Percentiles rank a stretch among this genome's conserved stretches.
Conservation (phyloP, 352 stramenopile species). For the Elongisporangium anandrum region DNA sequence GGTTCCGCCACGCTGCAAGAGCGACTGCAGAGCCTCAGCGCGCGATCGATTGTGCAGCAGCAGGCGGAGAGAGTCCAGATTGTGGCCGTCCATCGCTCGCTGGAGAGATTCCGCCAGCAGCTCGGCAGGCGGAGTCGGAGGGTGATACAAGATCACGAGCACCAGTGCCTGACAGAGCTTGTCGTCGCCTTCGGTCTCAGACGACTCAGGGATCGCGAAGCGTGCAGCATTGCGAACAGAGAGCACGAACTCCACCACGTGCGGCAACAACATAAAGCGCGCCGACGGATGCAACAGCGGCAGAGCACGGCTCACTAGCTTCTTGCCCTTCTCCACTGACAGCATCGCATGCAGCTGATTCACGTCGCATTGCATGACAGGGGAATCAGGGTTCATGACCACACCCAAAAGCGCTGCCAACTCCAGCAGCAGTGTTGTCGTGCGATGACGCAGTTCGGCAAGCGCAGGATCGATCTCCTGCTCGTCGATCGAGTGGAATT, state of each 20-base stretch:
- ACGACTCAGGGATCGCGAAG: constrained; percentile 14
- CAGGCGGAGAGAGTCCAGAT: constrained; percentile 49
- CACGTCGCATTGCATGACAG: constrained; percentile 42
- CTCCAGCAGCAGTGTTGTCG: constrained; percentile 65
- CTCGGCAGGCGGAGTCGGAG: constrained; percentile 56
- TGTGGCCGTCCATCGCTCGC: constrained; percentile 50
- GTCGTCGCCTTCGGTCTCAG: constrained; percentile 36
- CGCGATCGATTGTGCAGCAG: constrained; percentile 74
- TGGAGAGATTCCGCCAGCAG: constrained; percentile 63
- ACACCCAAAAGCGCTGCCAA: constrained; percentile 64
- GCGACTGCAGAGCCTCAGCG: constrained; percentile 63
- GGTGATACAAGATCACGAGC: constrained; percentile 76
- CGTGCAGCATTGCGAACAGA: constrained; percentile 31
- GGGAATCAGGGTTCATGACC: constrained; percentile 12
- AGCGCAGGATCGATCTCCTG: constrained; percentile 70
- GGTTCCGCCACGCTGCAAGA: constrained; percentile 63
- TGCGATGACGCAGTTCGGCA: constrained; percentile 56
- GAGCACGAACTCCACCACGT: constrained; percentile 62
- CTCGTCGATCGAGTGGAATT: constrained; percentile 79
- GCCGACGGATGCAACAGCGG: constrained; percentile 76
- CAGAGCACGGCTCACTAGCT: constrained; percentile 69
- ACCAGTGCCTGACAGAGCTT: constrained; percentile 76
- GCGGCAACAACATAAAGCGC: constrained; percentile 69
- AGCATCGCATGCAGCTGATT: constrained; percentile 57
- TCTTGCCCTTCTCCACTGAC: constrained; percentile 60